Conservation (phyloP, 495 filamentous ascomycete species). For the Penicillium atrosanguineum region DNA sequence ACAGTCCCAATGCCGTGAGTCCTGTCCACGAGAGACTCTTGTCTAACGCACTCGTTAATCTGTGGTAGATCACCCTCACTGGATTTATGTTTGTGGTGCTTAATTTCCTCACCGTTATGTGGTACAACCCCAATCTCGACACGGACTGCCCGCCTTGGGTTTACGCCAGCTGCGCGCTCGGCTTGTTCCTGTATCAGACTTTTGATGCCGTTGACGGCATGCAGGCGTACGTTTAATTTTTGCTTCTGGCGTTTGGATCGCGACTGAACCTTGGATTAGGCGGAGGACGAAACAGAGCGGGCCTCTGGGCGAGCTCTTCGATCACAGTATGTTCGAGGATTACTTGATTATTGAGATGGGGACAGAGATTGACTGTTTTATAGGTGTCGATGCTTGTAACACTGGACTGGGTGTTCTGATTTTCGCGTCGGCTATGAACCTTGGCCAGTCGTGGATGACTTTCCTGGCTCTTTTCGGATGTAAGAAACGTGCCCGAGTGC, state of each 20-base stretch:
- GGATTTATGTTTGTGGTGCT: constrained; percentile 89
- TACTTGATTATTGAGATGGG: neutral
- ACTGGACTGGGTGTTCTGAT: constrained; percentile 90
- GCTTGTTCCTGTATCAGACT: constrained; percentile 94
- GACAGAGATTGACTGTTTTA: neutral
- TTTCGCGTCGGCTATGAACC: constrained; percentile 86
- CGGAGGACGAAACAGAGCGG: constrained; percentile 90
- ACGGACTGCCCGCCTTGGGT: constrained; percentile 93
- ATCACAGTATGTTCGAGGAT: constrained; percentile 65
- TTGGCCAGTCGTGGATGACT: constrained; percentile 90
- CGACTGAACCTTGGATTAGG: constrained; percentile 36
- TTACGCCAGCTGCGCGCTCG: constrained; percentile 84
- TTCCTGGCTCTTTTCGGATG: constrained; percentile 80
- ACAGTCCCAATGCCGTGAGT: constrained; percentile 62
- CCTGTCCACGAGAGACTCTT: constrained; percentile 14
- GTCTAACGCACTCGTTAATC: neutral
- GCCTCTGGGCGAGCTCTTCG: constrained; percentile 92
- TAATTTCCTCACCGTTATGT: constrained; percentile 90
- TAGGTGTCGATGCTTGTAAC: constrained; percentile 90
- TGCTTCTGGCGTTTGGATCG: neutral
- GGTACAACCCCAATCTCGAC: constrained; percentile 94
- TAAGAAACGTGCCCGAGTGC: constrained; percentile 35
- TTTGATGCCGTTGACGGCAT: constrained; percentile 96
- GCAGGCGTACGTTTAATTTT: constrained; percentile 66
- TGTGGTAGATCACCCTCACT: constrained; percentile 71